A percentile compares a stretch with the other conserved stretches of the same genome.
phyloP scores from a whole-genome alignment of 2,329 filamentous ascomycete genomes.

The Colletotrichum orchidophilum region DNA sequence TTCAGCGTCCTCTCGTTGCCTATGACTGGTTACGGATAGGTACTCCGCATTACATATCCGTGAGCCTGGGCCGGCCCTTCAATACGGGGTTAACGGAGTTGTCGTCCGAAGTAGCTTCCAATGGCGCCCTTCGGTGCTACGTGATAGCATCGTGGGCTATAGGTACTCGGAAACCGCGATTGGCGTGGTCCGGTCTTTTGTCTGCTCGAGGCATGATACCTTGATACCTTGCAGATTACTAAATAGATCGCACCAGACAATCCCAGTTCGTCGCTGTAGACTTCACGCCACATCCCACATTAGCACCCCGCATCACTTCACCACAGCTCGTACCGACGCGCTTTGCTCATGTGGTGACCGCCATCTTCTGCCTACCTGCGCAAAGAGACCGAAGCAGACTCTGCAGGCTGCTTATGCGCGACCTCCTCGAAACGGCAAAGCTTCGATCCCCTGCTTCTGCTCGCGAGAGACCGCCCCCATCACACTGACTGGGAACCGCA shows the following conservation, averaged over 20 bases:
- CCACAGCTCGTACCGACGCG: neutral
- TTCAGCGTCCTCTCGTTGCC: neutral
- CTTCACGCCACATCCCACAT: neutral
- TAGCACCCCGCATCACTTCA: neutral
- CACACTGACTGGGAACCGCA: neutral
- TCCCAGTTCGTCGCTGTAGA: neutral
- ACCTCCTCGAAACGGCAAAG: conserved; percentile 18
- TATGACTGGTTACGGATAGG: neutral
- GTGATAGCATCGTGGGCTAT: neutral
- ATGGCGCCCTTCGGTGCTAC: neutral
- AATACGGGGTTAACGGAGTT: neutral
- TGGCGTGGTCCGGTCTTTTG: neutral
- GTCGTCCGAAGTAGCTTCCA: neutral
- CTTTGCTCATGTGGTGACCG: neutral
- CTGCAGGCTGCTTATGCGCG: conserved; percentile 25
- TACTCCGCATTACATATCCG: neutral
- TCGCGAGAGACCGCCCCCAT: neutral
- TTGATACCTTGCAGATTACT: no score
- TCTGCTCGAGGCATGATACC: neutral
- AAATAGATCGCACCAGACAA: neutral
- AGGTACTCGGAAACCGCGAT: neutral
- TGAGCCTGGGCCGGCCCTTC: neutral
- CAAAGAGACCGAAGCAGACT: neutral
- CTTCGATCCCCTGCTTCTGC: neutral
- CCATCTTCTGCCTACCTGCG: neutral